Percentiles rank a stretch among this genome's conserved stretches.
Conservation (phyloP, 257 asterid species). For the Euphrasia confusa region DNA sequence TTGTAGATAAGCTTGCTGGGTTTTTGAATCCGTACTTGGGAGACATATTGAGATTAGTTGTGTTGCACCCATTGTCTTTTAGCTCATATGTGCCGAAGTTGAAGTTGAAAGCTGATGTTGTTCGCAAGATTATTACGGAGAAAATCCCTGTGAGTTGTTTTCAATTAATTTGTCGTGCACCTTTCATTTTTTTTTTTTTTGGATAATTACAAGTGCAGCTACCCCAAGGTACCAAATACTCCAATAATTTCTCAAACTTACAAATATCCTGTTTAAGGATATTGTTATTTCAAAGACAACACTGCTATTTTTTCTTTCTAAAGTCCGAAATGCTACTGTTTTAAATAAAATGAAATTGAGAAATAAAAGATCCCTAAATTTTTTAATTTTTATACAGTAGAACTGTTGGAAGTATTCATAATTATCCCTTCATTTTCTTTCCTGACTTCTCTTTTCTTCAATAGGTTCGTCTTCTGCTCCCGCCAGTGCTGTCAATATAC, state of each 20-base stretch:
- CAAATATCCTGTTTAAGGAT: background rate
- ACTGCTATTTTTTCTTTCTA: background rate
- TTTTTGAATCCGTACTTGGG: slow-evolving; percentile 72
- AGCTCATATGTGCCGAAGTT: slow-evolving; percentile 48
- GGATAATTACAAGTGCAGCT: background rate
- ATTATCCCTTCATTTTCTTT: background rate
- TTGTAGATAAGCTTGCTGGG: slow-evolving; percentile 73
- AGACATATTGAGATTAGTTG: slow-evolving; percentile 56
- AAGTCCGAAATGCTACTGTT: no score
- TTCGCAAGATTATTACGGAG: slow-evolving; percentile 71
- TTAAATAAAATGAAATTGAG: no score
- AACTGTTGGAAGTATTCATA: no score
- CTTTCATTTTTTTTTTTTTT: background rate
- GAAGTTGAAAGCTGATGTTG: slow-evolving; percentile 56
- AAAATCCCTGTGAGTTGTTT: slow-evolving; percentile 70
- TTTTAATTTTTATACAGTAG: background rate
- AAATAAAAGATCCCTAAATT: background rate
- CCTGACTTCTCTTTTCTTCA: slow-evolving; percentile 21
- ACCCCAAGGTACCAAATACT: background rate
- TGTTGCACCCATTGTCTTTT: slow-evolving; percentile 60
- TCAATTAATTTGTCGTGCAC: background rate
- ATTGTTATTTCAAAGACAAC: background rate
- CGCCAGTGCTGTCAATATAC: slow-evolving; percentile 60
- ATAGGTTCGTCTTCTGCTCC: slow-evolving; percentile 84
- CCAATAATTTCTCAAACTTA: background rate